Evolutionary conservation across 768 basidiomycete species (phyloP), one percentile per base, ranked within the genome.

Genomic region (Suillus alpinus): DNA sequence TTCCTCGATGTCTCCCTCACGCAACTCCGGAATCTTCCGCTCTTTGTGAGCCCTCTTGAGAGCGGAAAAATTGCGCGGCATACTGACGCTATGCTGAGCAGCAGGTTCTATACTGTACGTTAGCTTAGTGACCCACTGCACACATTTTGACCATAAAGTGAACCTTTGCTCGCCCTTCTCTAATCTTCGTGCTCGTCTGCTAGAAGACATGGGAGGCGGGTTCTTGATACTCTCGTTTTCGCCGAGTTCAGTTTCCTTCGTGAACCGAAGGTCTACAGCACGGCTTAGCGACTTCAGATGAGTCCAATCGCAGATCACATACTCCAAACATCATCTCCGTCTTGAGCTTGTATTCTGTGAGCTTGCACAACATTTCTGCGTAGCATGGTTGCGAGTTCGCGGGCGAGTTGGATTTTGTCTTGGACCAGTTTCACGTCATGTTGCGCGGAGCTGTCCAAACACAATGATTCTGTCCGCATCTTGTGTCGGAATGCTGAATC

Each of bases 331-430:
- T 83, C 84, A 36, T 76, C 69, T 61, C 73, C 68, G 3, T 66
- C 59, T 31, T 66, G 65, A n/a, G 69, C 69, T 18, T 74, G 59
- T 10, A 84, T 77, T 67, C 77, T 83, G 47, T 76, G 73, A 2
- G 86, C 95, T 73, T 98, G 95, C 0, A 94, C 94, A 47, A 98
- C 80, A 71, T 98, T 98, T 71, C 77, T 84, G 63, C 89, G 80
- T 61, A 98, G 70, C 39, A 92, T 84, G 26, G 77, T 69, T 4
- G 94, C 91, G 47, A 95, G 79, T 46, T 97, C 93, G 56, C 77
- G 80, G 46, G 87, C 84, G 5, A 89, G 75, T 57, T 80, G 78
- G 6, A 83, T 80, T 60, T 83, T 83, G 58, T 83, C 78, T 65
- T 83, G 77, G 56, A 86, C 85, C 13, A 74, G 71, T 39, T 72